Evolutionary conservation across 768 basidiomycete species (phyloP), one percentile per base, ranked within the genome.

Genomic region (Boletus rubescentipes): DNA sequence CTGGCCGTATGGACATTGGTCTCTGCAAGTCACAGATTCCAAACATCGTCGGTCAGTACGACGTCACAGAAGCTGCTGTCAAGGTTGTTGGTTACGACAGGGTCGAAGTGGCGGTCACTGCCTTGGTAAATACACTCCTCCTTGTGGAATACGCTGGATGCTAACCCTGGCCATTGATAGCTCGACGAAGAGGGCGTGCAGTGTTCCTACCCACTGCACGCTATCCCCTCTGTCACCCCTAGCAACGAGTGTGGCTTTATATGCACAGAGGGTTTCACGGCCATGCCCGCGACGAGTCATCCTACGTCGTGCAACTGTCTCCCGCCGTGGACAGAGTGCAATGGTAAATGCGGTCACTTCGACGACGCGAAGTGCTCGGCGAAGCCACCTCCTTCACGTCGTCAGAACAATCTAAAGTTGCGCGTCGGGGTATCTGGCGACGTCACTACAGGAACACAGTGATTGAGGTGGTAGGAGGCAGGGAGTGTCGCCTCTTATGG

Each of bases 201-300:
- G 35, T 75, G 75, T 52, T 46, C 61, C 8, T 74, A 68, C 52
- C 75, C 75, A 9, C 51, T 49, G n/a, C 70, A 75, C 43, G 57
- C 63, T 0, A 43, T 29, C 8, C 57, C 67, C 11, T 32, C 58
- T 4, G 66, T 62, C 46, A 55, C 60, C 9, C 5, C 32, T 4
- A 51, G 36, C 20, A 55, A 61, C 16, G 63, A 54, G 16, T 76
- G 73, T 34, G 58, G 56, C 46, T 74, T 70, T 51, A 8, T 61
- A 11, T 73, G 73, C 49, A 51, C 12, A 4, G 61, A 70, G 34
- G 69, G 69, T 3, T 72, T 65, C 58, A 4, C 55, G 32, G 60
- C 61, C 2, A 65, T 57, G 38, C 63, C 67, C 4, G 3, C 57
- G 0, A 38, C 57, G 0, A 38, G 38, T 5, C 46, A 57, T 4